phyloP scores from a whole-genome alignment of 2,329 filamentous ascomycete species.

The Decorospora gaudefroyi region DNA sequence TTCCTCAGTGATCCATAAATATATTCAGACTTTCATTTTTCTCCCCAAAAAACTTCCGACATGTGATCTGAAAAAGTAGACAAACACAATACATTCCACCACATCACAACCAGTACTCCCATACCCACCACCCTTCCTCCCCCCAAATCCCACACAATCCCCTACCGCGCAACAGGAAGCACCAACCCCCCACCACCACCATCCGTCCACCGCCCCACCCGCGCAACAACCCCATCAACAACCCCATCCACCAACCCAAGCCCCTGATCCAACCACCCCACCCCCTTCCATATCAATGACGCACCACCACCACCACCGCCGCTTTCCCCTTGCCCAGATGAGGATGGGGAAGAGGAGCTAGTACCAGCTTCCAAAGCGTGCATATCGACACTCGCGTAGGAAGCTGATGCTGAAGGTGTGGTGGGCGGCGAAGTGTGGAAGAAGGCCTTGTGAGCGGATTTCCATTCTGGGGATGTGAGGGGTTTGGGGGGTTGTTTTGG shows the following conservation, averaged over 20 bases:
- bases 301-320: background rate
- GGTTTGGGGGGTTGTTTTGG: background rate
- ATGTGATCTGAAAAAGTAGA: too few relatives aligned
- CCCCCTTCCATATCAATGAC: background rate
- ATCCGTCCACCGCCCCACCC: slow-evolving; percentile 6
- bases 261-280: background rate
- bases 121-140: background rate
- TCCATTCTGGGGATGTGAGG: slow-evolving; percentile 1
- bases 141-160: too few relatives aligned
- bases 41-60: too few relatives aligned
- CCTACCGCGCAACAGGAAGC: slow-evolving; percentile 7
- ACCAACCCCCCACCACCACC: slow-evolving; percentile 5
- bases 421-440: background rate
- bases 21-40: too few relatives aligned
- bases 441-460: background rate
- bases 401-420: background rate
- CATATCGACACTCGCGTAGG: background rate
- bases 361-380: slow-evolving; percentile 4
- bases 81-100: too few relatives aligned
- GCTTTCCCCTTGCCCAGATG: background rate
- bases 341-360: background rate
- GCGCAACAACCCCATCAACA: background rate
- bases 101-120: too few relatives aligned
- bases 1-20: too few relatives aligned
- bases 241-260: slow-evolving; percentile 1